These are phyloP conservation scores for Jackrogersella minutella DNA, from an alignment of 495 filamentous ascomycete species.

Conservation along the genomic window DNA sequence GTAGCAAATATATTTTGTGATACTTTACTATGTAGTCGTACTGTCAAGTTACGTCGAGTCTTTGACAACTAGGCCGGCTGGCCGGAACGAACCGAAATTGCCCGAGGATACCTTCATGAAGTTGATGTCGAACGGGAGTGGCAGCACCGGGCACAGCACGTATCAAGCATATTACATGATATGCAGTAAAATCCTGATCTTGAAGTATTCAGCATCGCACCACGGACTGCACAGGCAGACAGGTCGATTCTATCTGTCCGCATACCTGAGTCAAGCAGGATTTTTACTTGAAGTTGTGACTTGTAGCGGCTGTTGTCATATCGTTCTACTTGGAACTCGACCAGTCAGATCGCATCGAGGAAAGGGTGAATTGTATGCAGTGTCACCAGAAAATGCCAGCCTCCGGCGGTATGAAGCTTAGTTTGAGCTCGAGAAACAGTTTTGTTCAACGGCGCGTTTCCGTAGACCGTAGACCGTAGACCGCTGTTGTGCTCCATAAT, in stretches of 20 bases:
- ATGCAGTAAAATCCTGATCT: conserved; percentile 4
- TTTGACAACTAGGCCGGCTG: background rate
- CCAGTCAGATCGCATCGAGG: background rate
- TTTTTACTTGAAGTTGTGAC: background rate
- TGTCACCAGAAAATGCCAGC: background rate
- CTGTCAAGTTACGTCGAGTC: too few relatives aligned
- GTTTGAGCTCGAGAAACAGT: conserved; percentile 15
- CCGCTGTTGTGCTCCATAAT: background rate
- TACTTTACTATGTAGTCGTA: too few relatives aligned
- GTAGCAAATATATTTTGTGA: too few relatives aligned
- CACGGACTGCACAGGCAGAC: background rate
- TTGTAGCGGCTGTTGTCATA: background rate
- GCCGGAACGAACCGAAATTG: conserved; percentile 12
- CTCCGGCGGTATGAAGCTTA: conserved; percentile 8
- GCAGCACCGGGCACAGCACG: conserved; percentile 5
- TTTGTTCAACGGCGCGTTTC: conserved; percentile 11
- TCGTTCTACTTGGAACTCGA: background rate
- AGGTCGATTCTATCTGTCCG: background rate
- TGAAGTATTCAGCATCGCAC: conserved; percentile 6
- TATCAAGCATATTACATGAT: conserved; percentile 4
- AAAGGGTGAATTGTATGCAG: background rate
- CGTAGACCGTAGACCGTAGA: too few relatives aligned
- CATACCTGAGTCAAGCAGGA: background rate
- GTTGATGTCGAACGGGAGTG: background rate
- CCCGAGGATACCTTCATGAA: background rate